A percentile compares a stretch with the other conserved stretches of the same genome.
These are phyloP conservation scores for Cucumis sativus DNA, from an alignment of 306 rosid species.

Conservation along the genomic window Cucumber_9930_V3 NC_026656.2:23586501-23587000, in stretches of 20 bases:
- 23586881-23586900: conserved; percentile 66
- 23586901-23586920: conserved; percentile 32
- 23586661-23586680: neutral
- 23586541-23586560: neutral
- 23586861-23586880: conserved; percentile 63
- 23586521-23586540: neutral
- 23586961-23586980: conserved; percentile 69
- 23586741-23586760: neutral
- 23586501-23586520: neutral
- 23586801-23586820: neutral
- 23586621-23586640: neutral
- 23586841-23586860: conserved; percentile 52
- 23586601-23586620: neutral
- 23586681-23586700: neutral
- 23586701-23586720: neutral
- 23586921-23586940: conserved; percentile 44
- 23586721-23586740: neutral
- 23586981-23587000: conserved; percentile 64
- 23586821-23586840: conserved; percentile 26
- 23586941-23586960: conserved; percentile 49
- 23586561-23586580: neutral
- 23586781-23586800: neutral
- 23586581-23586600: neutral
- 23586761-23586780: neutral
- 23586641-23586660: conserved; percentile 1